Conservation (phyloP, 2,329 filamentous ascomycete genomes). For the Rutstroemia sp. region DNA sequence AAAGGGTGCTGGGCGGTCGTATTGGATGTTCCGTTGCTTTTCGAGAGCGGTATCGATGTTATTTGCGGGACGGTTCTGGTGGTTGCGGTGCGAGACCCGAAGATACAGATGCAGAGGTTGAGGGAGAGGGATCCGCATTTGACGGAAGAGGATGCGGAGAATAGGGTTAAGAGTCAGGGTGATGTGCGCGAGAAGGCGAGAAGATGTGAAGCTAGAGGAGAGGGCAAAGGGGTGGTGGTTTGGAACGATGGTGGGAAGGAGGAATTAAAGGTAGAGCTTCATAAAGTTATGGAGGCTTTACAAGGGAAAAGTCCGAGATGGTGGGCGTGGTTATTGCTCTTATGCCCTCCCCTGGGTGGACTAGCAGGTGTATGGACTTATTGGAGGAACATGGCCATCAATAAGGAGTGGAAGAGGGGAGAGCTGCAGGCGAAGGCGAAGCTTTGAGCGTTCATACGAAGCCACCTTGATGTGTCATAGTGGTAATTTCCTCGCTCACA, state of each 20-base stretch:
- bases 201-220: constrained; percentile 58
- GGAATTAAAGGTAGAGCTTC: constrained; percentile 61
- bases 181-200: constrained; percentile 79
- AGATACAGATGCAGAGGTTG: constrained; percentile 74
- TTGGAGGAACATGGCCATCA: constrained; percentile 63
- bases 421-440: constrained; percentile 52
- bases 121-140: constrained; percentile 70
- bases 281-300: constrained; percentile 56
- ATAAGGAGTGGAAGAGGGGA: constrained; percentile 60
- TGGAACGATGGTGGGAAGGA: constrained; percentile 80
- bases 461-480: no score
- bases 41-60: constrained; percentile 79
- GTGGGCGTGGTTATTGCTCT: constrained; percentile 67
- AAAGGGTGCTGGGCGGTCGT: constrained; percentile 81
- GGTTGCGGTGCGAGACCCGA: constrained; percentile 73
- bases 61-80: constrained; percentile 83
- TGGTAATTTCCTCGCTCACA: no score
- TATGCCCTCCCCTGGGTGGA: constrained; percentile 69
- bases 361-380: constrained; percentile 63
- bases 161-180: constrained; percentile 78
- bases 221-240: constrained; percentile 67
- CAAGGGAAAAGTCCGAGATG: constrained; percentile 43
- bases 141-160: constrained; percentile 76
- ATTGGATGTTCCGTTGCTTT: constrained; percentile 84
- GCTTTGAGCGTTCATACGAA: constrained; percentile 32